These are phyloP conservation scores for Lecanicillium sp. DNA, from an alignment of 2,329 filamentous ascomycete species.

Conservation along the genomic window DNA sequence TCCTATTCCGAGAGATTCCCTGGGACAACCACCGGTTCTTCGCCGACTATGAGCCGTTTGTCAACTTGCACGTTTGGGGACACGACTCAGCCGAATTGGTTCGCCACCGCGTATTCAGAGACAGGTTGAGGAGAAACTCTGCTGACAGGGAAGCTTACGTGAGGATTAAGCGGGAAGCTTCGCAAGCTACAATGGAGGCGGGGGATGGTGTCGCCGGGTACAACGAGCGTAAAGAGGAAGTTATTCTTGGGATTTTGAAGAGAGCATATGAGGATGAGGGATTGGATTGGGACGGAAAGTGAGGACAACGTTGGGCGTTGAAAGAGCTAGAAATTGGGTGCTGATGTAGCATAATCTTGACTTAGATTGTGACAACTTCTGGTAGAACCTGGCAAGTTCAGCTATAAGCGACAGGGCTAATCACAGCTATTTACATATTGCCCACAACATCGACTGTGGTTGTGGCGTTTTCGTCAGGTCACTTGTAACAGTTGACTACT, in stretches of 20 bases:
- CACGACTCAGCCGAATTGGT: conserved; percentile 26
- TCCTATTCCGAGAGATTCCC: conserved; percentile 30
- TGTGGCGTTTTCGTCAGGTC: too few species aligned
- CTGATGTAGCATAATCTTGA: too few species aligned
- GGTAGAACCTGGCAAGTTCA: too few species aligned
- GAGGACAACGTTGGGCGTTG: too few species aligned
- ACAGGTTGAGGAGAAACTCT: conserved; percentile 27
- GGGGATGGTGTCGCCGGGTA: conserved; percentile 29
- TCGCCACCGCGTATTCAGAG: conserved; percentile 33
- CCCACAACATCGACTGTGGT: too few species aligned
- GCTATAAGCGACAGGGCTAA: too few species aligned
- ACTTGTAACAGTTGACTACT: too few species aligned
- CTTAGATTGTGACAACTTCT: too few species aligned
- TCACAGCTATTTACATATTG: too few species aligned
- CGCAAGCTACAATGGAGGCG: conserved; percentile 15
- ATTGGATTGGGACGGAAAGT: too few species aligned
- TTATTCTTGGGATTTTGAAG: conserved; percentile 26
- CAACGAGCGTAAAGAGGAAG: conserved; percentile 28
- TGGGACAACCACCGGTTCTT: conserved; percentile 37
- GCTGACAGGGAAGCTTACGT: conserved; percentile 32
- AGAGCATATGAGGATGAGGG: conserved; percentile 13
- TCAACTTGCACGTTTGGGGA: conserved; percentile 36
- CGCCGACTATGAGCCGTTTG: conserved; percentile 18
- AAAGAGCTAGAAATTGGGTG: too few species aligned
- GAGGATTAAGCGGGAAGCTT: conserved; percentile 27